Conservation (phyloP, 306 rosid genomes). For the Ammopiptanthus mongolicus region DNA sequence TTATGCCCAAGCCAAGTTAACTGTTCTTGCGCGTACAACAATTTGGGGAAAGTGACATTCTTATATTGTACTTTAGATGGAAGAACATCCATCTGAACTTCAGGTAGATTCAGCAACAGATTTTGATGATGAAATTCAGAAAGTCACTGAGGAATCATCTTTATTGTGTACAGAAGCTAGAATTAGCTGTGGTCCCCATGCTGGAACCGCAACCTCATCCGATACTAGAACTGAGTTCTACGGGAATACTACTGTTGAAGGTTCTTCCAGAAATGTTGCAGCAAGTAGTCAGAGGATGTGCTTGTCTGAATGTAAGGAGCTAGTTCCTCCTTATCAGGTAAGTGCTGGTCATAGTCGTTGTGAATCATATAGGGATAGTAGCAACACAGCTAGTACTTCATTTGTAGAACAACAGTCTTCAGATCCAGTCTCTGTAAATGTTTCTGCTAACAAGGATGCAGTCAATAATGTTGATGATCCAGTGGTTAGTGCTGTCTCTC, state of each 20-base stretch:
- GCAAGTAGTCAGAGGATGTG: slow-evolving; percentile 33
- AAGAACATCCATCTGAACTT: slow-evolving; percentile 48
- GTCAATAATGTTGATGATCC: slow-evolving; percentile 56
- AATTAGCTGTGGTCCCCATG: slow-evolving; percentile 23
- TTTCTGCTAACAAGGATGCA: slow-evolving; percentile 62
- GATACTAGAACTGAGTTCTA: slow-evolving; percentile 14
- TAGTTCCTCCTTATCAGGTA: slow-evolving; percentile 68
- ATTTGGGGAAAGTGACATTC: slow-evolving; percentile 14
- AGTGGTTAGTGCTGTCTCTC: slow-evolving; percentile 48
- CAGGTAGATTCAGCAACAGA: slow-evolving; percentile 37
- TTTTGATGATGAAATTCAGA: slow-evolving; percentile 38
- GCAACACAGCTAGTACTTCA: slow-evolving; percentile 68
- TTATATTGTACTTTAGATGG: slow-evolving; percentile 53
- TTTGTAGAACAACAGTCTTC: slow-evolving; percentile 65
- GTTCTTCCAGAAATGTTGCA: slow-evolving; percentile 44
- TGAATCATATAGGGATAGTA: slow-evolving; percentile 62
- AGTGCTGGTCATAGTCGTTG: slow-evolving; percentile 49
- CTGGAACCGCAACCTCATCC: slow-evolving; percentile 42
- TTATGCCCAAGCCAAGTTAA: neutral
- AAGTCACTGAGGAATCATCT: slow-evolving; percentile 36
- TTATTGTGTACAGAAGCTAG: slow-evolving; percentile 38
- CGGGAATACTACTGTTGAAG: slow-evolving; percentile 33
- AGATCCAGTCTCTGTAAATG: slow-evolving; percentile 59
- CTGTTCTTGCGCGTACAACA: neutral
- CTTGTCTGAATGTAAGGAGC: slow-evolving; percentile 69